These are phyloP conservation scores for Hypoxylon crocopeplum DNA, from an alignment of 495 filamentous ascomycete species.

Conservation along the genomic window DNA sequence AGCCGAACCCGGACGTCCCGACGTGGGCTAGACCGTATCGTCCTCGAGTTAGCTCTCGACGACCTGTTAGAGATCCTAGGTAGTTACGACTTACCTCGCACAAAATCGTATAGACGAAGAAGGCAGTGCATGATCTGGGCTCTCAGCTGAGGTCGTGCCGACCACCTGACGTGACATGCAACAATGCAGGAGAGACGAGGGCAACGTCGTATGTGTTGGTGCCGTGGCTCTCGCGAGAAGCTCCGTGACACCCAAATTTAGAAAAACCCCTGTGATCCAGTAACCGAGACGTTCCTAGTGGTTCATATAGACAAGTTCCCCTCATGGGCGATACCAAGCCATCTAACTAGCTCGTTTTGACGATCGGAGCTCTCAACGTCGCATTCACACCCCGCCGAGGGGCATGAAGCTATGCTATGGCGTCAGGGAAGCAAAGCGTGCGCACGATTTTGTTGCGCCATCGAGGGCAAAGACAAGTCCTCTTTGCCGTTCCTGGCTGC, in stretches of 20 bases:
- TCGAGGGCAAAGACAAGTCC: too few species aligned
- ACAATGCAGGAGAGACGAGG: conserved; percentile 5
- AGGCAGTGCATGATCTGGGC: conserved; percentile 11
- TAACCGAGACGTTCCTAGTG: conserved; percentile 14
- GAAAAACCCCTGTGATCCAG: conserved; percentile 21
- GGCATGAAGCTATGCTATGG: conserved; percentile 17
- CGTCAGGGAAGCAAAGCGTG: conserved; percentile 2
- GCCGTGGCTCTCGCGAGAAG: not conserved
- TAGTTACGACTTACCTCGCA: conserved; percentile 1
- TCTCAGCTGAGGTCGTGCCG: conserved; percentile 16
- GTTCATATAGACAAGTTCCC: conserved; percentile 20
- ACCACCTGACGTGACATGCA: conserved; percentile 18
- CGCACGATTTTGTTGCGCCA: too few species aligned
- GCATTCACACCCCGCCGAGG: conserved; percentile 35
- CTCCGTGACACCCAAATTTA: conserved; percentile 15
- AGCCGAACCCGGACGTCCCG: not conserved
- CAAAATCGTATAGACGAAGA: not conserved
- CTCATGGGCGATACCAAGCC: conserved; percentile 10
- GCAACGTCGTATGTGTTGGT: not conserved
- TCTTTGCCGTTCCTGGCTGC: too few species aligned
- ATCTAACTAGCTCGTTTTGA: conserved; percentile 24
- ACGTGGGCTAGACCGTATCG: conserved; percentile 20
- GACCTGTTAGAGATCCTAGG: not conserved
- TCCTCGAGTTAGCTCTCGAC: conserved; percentile 9
- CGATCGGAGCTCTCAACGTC: conserved; percentile 18